A percentile compares a stretch with the other conserved stretches of the same genome.
Conservation (phyloP, 176 grass and related monocot genomes). For the Paspalum notatum region DNA sequence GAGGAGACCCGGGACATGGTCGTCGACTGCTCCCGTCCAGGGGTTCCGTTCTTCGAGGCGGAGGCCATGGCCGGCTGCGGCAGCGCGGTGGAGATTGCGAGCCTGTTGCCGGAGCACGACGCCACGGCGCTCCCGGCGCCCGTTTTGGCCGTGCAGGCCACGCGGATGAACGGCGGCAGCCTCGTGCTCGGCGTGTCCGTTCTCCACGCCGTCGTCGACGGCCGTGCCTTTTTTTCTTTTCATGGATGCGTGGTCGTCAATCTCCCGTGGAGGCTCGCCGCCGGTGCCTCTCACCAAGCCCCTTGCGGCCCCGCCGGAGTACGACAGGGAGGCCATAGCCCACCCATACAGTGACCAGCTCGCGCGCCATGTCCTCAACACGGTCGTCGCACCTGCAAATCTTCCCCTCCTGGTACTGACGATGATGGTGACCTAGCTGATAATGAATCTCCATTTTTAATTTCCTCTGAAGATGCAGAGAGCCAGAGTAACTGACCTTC, state of each 20-base stretch:
- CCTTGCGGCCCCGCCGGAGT: too few species aligned
- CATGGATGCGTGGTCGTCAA: neutral
- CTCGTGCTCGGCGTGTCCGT: too few species aligned
- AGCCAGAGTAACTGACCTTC: too few species aligned
- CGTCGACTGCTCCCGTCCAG: neutral
- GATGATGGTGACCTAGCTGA: too few species aligned
- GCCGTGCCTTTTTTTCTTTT: neutral
- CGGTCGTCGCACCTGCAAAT: too few species aligned
- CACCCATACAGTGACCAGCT: too few species aligned
- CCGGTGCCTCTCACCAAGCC: too few species aligned
- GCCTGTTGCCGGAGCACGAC: conserved; percentile 25
- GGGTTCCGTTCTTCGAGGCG: conserved; percentile 11
- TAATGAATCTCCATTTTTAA: too few species aligned
- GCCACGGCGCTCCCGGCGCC: conserved; percentile 15
- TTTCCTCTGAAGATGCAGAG: too few species aligned
- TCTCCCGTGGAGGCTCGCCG: neutral
- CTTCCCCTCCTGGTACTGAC: too few species aligned
- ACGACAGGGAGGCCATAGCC: too few species aligned
- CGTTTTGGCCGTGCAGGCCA: conserved; percentile 27
- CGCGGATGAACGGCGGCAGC: neutral
- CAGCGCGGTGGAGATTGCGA: neutral
- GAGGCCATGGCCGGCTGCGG: neutral
- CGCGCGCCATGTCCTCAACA: too few species aligned
- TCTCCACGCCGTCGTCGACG: neutral
- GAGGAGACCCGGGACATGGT: conserved; percentile 18